Conservation (phyloP, 768 basidiomycete species). For the Suillus weaverae region DNA sequence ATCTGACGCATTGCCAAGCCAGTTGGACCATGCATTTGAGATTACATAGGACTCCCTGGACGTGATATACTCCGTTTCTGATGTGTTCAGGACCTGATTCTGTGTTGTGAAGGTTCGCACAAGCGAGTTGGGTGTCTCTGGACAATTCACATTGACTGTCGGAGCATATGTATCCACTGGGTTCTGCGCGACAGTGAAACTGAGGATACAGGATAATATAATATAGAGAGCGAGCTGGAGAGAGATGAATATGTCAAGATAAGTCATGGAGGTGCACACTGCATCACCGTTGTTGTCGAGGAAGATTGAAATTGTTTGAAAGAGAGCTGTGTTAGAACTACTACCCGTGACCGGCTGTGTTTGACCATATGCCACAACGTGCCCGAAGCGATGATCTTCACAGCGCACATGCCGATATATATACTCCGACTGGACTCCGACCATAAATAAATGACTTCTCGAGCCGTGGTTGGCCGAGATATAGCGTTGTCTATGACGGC, state of each 20-base stretch:
- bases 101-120: constrained; percentile 52
- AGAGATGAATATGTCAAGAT: not conserved
- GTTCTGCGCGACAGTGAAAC: constrained; percentile 18
- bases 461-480: no score
- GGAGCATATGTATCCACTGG: constrained; percentile 55
- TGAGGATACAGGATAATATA: not conserved
- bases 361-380: not conserved
- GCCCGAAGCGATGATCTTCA: not conserved
- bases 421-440: not conserved
- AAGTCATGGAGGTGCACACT: not conserved
- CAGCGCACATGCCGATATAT: not conserved
- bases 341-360: not conserved
- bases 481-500: no score
- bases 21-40: constrained; percentile 53
- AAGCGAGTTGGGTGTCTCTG: constrained; percentile 47
- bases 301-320: not conserved
- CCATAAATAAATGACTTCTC: not conserved
- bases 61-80: constrained; percentile 49
- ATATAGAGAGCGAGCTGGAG: not conserved
- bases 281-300: not conserved
- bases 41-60: constrained; percentile 42
- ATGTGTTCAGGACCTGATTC: constrained; percentile 50
- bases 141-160: constrained; percentile 46
- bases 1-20: constrained; percentile 55
- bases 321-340: not conserved